Base-by-base conservation (phyloP, 495 filamentous ascomycete species). In the Talaromyces proteolyticus region DNA sequence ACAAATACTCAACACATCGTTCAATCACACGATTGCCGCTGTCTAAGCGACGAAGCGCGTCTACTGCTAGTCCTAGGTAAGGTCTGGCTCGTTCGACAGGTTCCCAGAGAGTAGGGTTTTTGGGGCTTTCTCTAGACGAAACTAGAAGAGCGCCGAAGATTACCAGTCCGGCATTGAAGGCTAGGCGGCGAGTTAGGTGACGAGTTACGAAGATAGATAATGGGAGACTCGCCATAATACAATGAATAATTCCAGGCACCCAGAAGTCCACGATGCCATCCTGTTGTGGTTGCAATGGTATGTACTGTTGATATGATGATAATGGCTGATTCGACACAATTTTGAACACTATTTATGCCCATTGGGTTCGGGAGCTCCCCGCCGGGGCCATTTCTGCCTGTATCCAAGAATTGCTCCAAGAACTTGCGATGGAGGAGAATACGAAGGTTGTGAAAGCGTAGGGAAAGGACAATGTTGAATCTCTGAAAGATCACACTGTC, bases 241-340 rank as follows among this genome's bases (percentile, higher is more conserved):
- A 73, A 44, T 4, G 69, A 68, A 44, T 63, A 72, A 64, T 64
- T 68, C 67, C 69, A 72, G 22, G 70, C 71, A 1, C 69, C 69
- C 4, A 72, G 42, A 14, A 69, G 47, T 25, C 57, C 53, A 7
- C 57, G 44, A 40, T 58, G 43, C 64, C 55, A 53, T 53, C 50
- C 59, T 16, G 51, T 42, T 7, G 49, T 49, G 4, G 55, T 46
- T 4, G 64, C 62, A 10, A 68, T 50, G 5, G 55, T 53, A 25
- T 66, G 56, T 10, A 73, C 56, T 12, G 67, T 65, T 43, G 61
- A 57, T 29, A 72, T 66, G 1, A 66, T 68, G 42, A 57, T 53
- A 42, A 70, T 69, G 3, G 69, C 65, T 2, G 62, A 68, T 14
- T 69, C 63, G 0, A 52, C 55, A 39, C 68, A 71, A 20, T 61